Base-by-base conservation (phyloP, 306 rosid genomes). In the Mucuna pruriens region DNA sequence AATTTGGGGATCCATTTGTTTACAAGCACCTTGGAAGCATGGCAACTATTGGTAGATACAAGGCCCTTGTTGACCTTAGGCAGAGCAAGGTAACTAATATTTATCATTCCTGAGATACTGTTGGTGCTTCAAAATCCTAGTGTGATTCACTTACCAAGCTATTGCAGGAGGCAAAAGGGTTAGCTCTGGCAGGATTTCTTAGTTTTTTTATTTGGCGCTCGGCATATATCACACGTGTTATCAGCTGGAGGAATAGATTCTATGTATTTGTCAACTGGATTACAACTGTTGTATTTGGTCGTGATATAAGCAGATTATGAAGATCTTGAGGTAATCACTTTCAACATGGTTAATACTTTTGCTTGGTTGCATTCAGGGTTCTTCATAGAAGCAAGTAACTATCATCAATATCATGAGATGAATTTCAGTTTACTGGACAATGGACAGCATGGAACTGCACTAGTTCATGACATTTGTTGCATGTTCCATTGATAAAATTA, bases 181-280 rank as follows among this genome's bases (percentile, higher is more conserved):
- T 94, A 48, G 80, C 98, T 29, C 45, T 91, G 17, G 97, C 98
- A 25, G 98, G 97, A 69, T 78, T 90, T 63, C 0, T 40, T 4
- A 94, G 98, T 79, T 94, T 92, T 88, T 90, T 94, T 46, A 86
- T 91, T 69, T 91, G 98, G 97, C 93, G 91, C 75, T 91, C 94
- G 0, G 94, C 98, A 0, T 94, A 94, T 70, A 86, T 95, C 19
- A 93, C 99, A 0, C 97, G 98, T 1, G 97, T 95, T 29, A 9
- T 95, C 34, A 95, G 99, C 91, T 93, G 99, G 99, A 91, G 98
- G 85, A 95, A 95, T 87, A 83, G 97, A 84, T 89, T 95, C 75
- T 95, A 95, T 71, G 98, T 91, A 46, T 90, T 92, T 7, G 74
- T 90, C 80, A 95, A 95, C 86, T 95, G 99, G 99, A 87, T 90